Base-by-base conservation (phyloP, 441 rosid species). In the Monsonia emarginata region DNA sequence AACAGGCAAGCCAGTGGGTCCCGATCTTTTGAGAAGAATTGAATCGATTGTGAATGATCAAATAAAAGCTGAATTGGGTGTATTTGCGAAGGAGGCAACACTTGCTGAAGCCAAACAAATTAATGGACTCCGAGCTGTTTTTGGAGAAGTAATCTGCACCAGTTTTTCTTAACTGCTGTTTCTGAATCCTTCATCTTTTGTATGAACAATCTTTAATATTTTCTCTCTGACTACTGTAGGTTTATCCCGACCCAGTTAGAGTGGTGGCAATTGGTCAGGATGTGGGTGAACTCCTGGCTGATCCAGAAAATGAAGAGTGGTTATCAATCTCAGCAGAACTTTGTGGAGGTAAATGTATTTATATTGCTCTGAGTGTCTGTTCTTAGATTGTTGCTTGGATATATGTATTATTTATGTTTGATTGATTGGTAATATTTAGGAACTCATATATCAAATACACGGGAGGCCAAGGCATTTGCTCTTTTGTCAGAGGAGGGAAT, bases 201-300 rank as follows among this genome's bases (percentile, higher is more conserved):
- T 46, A 27, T 58, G 18, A 64, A 7, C 27, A 1, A 27, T 64
- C 40, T 63, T 40, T 66, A 60, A 63, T 50, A 11, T 67, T 27
- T 24, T 65, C 14, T 24, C 26, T 75, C 31, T 42, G 66, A 24
- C 54, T 61, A 58, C 28, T 74, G 63, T 75, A 94, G 99, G 86
- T 91, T 65, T 95, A 95, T 82, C 97, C 97, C 48, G 97, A 91
- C 72, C 97, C 97, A 57, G 99, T 95, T 76, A 88, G 97, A 80
- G 97, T 95, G 70, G 99, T 91, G 60, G 77, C 97, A 64, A 84
- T 95, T 74, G 97, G 99, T 66, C 78, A 52, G 66, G 79, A 73
- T 22, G 95, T 95, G 1, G 97, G 89, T 72, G 96, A 89, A 67
- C 89, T 95, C 61, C 72, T 95, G 66, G 80, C 88, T 67, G 86